These are phyloP conservation scores for Cryptosporidium sp. DNA, from an alignment of 169 alveolate species.

Conservation along the genomic window DNA sequence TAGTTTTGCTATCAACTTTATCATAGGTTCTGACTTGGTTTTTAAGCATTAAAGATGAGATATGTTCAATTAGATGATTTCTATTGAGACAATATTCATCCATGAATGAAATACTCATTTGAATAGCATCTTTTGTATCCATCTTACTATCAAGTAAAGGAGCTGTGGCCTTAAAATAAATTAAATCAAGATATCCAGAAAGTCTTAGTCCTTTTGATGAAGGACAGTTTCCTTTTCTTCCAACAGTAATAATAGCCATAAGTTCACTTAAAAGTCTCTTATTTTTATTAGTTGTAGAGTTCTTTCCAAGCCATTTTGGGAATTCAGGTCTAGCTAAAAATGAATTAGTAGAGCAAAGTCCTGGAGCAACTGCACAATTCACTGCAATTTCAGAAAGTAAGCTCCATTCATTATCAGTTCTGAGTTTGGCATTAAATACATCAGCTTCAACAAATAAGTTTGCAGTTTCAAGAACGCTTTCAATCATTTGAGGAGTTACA, in stretches of 20 bases:
- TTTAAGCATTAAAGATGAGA: slow-evolving; percentile 63
- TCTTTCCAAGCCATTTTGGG: slow-evolving; percentile 94
- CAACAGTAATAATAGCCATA: slow-evolving; percentile 53
- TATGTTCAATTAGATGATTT: slow-evolving; percentile 59
- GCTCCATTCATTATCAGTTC: slow-evolving; percentile 89
- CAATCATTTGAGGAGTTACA: slow-evolving; percentile 71
- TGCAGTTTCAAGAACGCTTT: slow-evolving; percentile 85
- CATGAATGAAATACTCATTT: slow-evolving; percentile 34
- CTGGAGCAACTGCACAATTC: slow-evolving; percentile 86
- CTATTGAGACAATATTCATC: slow-evolving; percentile 59
- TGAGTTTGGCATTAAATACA: slow-evolving; percentile 83
- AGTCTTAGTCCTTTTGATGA: slow-evolving; percentile 35
- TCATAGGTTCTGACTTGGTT: slow-evolving; percentile 51
- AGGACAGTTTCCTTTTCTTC: slow-evolving; percentile 68
- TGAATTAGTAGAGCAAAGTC: slow-evolving; percentile 80
- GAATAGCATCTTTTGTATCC: slow-evolving; percentile 49
- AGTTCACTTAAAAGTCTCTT: slow-evolving; percentile 85
- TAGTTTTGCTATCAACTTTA: slow-evolving; percentile 56
- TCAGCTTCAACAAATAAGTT: slow-evolving; percentile 89
- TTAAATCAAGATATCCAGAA: slow-evolving; percentile 62
- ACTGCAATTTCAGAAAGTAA: slow-evolving; percentile 88
- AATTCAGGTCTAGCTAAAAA: slow-evolving; percentile 88
- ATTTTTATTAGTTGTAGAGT: slow-evolving; percentile 90
- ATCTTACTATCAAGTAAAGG: slow-evolving; percentile 39
- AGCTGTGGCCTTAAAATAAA: slow-evolving; percentile 33